phyloP scores from a whole-genome alignment of 2,329 filamentous ascomycete genomes.

The Pyrenophora seminiperda region DNA sequence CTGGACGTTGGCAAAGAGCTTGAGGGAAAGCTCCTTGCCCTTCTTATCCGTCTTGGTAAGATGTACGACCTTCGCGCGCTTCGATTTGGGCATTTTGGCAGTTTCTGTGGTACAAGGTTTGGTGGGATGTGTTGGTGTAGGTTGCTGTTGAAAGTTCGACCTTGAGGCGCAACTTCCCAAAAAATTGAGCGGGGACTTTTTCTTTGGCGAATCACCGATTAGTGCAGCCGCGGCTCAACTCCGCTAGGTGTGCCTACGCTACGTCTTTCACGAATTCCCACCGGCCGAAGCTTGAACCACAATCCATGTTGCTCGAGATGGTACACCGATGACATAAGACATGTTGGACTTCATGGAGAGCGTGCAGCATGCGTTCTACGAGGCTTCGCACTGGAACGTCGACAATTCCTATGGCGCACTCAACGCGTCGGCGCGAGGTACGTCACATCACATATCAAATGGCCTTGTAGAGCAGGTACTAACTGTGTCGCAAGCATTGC shows the following conservation, averaged over 20 bases:
- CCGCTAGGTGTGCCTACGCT: too few species aligned
- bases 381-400: constrained; percentile 83
- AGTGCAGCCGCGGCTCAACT: constrained; percentile 33
- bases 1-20: constrained; percentile 86
- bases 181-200: constrained; percentile 41
- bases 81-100: constrained; percentile 88
- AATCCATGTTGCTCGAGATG: constrained; percentile 24
- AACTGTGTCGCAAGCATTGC: constrained; percentile 67
- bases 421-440: constrained; percentile 82
- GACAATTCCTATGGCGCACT: constrained; percentile 91
- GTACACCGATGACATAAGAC: constrained; percentile 38
- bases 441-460: constrained; percentile 25
- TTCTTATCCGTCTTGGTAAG: constrained; percentile 93
- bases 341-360: constrained; percentile 99
- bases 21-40: constrained; percentile 85
- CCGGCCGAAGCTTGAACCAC: constrained; percentile 8
- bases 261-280: constrained; percentile 8
- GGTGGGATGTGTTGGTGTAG: constrained; percentile 11
- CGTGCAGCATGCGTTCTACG: constrained; percentile 87
- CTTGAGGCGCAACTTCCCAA: constrained; percentile 20
- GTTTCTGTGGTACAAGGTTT: constrained; percentile 23
- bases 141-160: constrained; percentile 31
- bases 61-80: constrained; percentile 86
- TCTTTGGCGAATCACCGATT: constrained; percentile 40
- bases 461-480: constrained; percentile 12